A percentile compares a stretch with the other conserved stretches of the same genome.
phyloP scores from a whole-genome alignment of 257 asterid species.

The Sherardia arvensis region DNA sequence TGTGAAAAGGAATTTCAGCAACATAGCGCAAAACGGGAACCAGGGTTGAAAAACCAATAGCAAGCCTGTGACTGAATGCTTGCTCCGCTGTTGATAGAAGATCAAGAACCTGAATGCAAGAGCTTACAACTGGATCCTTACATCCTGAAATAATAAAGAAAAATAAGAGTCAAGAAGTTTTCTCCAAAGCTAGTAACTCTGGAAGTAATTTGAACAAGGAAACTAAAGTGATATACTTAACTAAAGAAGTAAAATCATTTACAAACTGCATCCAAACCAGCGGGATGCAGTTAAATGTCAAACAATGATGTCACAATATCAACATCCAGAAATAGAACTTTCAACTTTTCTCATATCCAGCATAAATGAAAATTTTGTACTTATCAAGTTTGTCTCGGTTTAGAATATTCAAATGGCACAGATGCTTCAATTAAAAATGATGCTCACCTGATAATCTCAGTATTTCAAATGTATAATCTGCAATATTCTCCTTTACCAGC shows the following conservation, averaged over 20 bases:
- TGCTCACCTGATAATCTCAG: conserved; percentile 72
- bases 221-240: background rate
- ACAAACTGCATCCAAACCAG: background rate
- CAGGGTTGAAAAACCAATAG: conserved; percentile 75
- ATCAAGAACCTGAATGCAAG: conserved; percentile 81
- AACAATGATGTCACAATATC: background rate
- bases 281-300: background rate
- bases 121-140: conserved; percentile 63
- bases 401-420: background rate
- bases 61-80: conserved; percentile 66
- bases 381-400: background rate
- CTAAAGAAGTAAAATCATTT: background rate
- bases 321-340: background rate
- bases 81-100: conserved; percentile 58
- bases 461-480: conserved; percentile 83
- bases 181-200: background rate
- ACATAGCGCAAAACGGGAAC: conserved; percentile 64
- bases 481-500: conserved; percentile 68
- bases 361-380: background rate
- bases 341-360: background rate
- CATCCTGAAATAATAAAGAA: conserved; percentile 39
- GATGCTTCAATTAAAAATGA: background rate
- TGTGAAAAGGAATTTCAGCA: conserved; percentile 78
- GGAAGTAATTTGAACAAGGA: background rate
- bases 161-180: background rate